A percentile compares a stretch with the other conserved stretches of the same genome.
Conservation (phyloP, 768 basidiomycete species). For the Tricholoma furcatifolium region DNA sequence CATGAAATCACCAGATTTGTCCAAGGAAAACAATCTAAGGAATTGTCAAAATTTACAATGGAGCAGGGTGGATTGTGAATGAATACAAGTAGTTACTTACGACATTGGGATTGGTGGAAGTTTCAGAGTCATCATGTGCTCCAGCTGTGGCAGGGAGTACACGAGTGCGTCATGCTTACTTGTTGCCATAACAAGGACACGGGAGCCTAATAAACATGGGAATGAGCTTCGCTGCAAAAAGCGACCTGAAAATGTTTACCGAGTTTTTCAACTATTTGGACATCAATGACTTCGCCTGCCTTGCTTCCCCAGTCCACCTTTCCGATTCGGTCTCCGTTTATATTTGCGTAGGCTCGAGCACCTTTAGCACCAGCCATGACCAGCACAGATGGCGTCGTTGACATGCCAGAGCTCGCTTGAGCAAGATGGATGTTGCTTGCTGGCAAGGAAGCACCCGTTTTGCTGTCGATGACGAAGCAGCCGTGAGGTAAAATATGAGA, state of each 20-base stretch:
- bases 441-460: conserved; percentile 43
- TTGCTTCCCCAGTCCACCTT: conserved; percentile 65
- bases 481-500: conserved; percentile 44
- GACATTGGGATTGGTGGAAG: conserved; percentile 30
- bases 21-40: conserved; percentile 15
- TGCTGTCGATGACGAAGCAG: conserved; percentile 54
- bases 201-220: conserved; percentile 34
- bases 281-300: conserved; percentile 45
- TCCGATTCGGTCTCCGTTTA: conserved; percentile 65
- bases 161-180: conserved; percentile 46
- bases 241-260: conserved; percentile 37
- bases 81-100: conserved; percentile 24
- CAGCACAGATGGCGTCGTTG: conserved; percentile 30
- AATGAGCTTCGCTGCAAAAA: conserved; percentile 1
- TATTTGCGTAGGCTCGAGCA: conserved; percentile 51
- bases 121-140: conserved; percentile 48
- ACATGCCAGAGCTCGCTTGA: conserved; percentile 27
- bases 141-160: conserved; percentile 66
- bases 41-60: neutral
- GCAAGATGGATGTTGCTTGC: conserved; percentile 46
- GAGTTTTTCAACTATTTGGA: conserved; percentile 58
- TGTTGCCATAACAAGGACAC: conserved; percentile 56
- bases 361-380: conserved; percentile 58
- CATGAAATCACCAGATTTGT: conserved; percentile 51
- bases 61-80: neutral